Evolutionary conservation across 176 grass and related monocot genomes (phyloP).

Genomic region (Guadua angustifolia): DNA sequence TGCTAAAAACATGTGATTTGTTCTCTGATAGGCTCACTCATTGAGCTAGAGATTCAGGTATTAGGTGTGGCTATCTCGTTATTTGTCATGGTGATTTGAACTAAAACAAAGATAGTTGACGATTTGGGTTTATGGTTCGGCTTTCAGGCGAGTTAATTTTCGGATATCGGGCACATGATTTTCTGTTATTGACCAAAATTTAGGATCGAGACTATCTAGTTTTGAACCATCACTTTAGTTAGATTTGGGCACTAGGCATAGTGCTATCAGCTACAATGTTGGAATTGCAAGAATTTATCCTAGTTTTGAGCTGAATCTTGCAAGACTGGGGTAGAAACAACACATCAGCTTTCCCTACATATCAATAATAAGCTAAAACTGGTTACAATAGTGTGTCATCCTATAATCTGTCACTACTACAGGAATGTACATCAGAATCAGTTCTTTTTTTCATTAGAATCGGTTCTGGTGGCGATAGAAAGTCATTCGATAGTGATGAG

Average conservation of each 20-base stretch:
- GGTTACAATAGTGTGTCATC: too few species aligned
- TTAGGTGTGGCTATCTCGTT: constrained; percentile 16
- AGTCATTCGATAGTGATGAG: too few species aligned
- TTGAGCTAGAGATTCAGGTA: constrained; percentile 41
- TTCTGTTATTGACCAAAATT: constrained; percentile 38
- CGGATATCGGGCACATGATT: constrained; percentile 34
- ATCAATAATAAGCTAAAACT: background rate
- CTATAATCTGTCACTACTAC: too few species aligned
- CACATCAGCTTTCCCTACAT: constrained; percentile 3
- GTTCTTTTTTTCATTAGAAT: too few species aligned
- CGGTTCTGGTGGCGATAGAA: too few species aligned
- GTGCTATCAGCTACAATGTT: constrained; percentile 19
- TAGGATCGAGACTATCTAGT: background rate
- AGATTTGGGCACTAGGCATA: constrained; percentile 11
- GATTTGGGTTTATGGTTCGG: constrained; percentile 38
- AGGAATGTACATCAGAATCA: too few species aligned
- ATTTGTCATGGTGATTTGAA: constrained; percentile 3
- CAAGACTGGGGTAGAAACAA: constrained; percentile 19
- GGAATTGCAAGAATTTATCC: constrained; percentile 2
- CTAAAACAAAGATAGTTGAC: constrained; percentile 21
- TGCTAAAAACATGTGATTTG: constrained; percentile 30
- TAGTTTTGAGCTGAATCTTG: constrained; percentile 25
- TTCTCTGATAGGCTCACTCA: background rate
- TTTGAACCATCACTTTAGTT: constrained; percentile 4
- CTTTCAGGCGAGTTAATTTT: constrained; percentile 16